phyloP scores from a whole-genome alignment of 768 basidiomycete species.

The Boletus pseudo-olivaceus region DNA sequence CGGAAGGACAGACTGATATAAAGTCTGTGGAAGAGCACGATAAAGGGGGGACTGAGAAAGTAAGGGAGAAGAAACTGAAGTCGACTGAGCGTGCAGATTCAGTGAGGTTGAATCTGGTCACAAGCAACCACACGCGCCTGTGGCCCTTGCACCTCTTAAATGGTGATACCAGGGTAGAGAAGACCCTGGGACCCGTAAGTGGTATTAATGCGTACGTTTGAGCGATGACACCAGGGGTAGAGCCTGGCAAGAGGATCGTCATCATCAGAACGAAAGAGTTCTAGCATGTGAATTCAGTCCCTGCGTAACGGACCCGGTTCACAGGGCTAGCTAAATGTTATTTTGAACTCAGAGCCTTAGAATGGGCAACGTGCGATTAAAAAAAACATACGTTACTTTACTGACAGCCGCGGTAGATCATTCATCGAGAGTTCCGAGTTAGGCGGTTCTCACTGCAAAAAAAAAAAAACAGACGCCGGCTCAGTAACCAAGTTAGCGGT shows the following conservation, averaged over 20 bases:
- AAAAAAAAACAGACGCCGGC: no score
- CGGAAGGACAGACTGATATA: conserved; percentile 1
- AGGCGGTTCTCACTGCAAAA: no score
- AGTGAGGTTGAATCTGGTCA: conserved; percentile 2
- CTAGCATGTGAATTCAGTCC: conserved; percentile 2
- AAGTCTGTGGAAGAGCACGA: not conserved
- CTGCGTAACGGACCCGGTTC: conserved; percentile 5
- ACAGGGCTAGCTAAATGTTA: not conserved
- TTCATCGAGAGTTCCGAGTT: not conserved
- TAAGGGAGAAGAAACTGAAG: not conserved
- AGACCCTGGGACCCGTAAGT: conserved; percentile 15
- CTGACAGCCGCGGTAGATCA: not conserved
- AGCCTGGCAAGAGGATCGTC: conserved; percentile 1
- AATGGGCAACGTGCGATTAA: not conserved
- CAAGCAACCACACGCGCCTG: not conserved
- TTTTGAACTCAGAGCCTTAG: not conserved
- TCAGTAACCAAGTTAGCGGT: conserved; percentile 4
- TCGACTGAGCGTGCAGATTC: not conserved
- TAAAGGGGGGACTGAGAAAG: not conserved
- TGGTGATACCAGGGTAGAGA: conserved; percentile 14
- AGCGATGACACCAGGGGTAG: not conserved
- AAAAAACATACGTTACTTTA: not conserved
- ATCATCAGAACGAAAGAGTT: not conserved
- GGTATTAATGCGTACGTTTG: conserved; percentile 7
- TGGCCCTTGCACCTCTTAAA: conserved; percentile 13